Base-by-base conservation (phyloP, 2,329 filamentous ascomycete genomes). In the Fusarium torulosum region DNA sequence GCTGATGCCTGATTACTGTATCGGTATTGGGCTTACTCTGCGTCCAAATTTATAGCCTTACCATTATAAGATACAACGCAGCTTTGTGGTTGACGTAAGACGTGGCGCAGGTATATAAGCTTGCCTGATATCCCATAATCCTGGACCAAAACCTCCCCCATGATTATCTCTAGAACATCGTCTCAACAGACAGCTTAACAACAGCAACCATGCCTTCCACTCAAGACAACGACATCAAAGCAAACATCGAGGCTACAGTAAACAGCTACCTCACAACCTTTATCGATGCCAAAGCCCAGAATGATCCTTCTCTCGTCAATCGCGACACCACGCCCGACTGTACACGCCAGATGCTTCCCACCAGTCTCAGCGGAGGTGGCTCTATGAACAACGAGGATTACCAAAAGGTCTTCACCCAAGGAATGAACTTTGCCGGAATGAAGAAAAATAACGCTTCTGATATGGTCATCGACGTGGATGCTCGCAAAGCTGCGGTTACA, bases 381-480 rank as follows among this genome's bases (percentile, higher is more conserved):
- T 33, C 10, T 2, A 68, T 68, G 43, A 23, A 27, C 8, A 68
- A 68, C 13, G 55, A 38, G 7, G 44, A 53, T 11, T 69, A 66
- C 19, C 33, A 62, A 29, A 41, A 38, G 1, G 33, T 54, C 7
- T 62, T 66, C 21, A 29, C 51, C 1, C n/a, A 57, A 6, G 66
- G 66, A 1, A 52, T 68, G 1, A 45, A 49, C 19, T 27, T 46
- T 5, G 65, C 60, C 0, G 43, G 43, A 9, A 59, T 66, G 40
- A 31, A 58, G 6, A 11, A 25, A 7, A 47, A 45, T 6, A 45
- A 19, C 5, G 42, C 61, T 1, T 58, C 52, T 3, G 58, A 68
- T 14, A 5, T 68, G 20, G 31, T 47, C 0, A 44, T 68, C 13
- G 65, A 68, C 15, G 49, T 35, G 11, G 49, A 61, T 1, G 38